Conservation (phyloP, 176 grass and related monocot species). For the Pharus latifolius region DNA sequence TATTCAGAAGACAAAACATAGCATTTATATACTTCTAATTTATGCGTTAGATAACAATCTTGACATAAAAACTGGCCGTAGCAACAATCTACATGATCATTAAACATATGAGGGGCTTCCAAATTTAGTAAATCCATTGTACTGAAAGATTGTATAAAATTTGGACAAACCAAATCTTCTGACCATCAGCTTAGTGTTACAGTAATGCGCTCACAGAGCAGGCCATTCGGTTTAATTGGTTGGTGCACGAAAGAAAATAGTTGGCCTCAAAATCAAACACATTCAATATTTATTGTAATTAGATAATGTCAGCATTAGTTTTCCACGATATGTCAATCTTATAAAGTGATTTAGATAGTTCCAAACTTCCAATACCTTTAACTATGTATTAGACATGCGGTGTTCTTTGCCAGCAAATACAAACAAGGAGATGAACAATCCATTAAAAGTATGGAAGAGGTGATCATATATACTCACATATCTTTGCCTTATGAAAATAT, state of each 20-base stretch:
- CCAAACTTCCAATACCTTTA: neutral
- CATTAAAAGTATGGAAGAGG: neutral
- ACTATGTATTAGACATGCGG: neutral
- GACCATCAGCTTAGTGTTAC: neutral
- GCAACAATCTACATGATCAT: too few relatives aligned
- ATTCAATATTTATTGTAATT: neutral
- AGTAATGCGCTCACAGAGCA: neutral
- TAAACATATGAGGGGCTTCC: too few relatives aligned
- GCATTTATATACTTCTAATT: too few relatives aligned
- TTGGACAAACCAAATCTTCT: neutral
- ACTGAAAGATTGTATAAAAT: too few relatives aligned
- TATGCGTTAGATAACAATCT: too few relatives aligned
- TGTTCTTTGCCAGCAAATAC: neutral
- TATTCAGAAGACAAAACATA: neutral
- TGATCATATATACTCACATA: too few relatives aligned
- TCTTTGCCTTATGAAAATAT: neutral
- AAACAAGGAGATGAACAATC: neutral
- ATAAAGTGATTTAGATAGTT: neutral
- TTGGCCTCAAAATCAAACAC: neutral
- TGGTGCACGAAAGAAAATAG: neutral
- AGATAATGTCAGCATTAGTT: neutral
- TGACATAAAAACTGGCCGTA: too few relatives aligned
- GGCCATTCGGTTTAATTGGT: neutral
- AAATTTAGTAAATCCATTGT: too few relatives aligned
- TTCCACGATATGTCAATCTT: neutral